These are phyloP conservation scores for Sugiyamaella marilandica DNA, from an alignment of 805 yeast genomes.

Conservation along the genomic window DNA sequence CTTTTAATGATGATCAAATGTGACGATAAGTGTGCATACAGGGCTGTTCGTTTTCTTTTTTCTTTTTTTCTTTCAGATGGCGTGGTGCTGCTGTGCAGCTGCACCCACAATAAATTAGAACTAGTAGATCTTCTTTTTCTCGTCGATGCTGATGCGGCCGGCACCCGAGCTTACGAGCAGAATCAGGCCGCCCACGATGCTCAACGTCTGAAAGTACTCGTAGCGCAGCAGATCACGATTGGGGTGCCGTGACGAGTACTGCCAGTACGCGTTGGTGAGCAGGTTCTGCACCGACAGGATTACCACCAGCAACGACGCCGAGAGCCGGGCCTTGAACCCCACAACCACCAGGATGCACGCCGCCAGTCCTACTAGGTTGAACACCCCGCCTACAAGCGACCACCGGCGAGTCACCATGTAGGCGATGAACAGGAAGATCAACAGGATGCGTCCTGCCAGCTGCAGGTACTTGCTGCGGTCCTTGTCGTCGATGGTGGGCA, in stretches of 20 bases:
- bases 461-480: conserved; percentile 75
- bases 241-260: conserved; percentile 60
- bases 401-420: conserved; percentile 68
- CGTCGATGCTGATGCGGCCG: conserved; percentile 88
- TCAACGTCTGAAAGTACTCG: conserved; percentile 90
- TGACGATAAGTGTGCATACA: no score
- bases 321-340: conserved; percentile 89
- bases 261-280: conserved; percentile 85
- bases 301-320: conserved; percentile 64
- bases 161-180: conserved; percentile 94
- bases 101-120: not conserved
- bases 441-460: conserved; percentile 81
- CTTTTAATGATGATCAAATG: no score
- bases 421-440: conserved; percentile 79
- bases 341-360: conserved; percentile 75
- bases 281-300: conserved; percentile 72
- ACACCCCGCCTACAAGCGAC: conserved; percentile 58
- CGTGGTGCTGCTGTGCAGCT: not conserved
- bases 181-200: conserved; percentile 90
- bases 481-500: conserved; percentile 64
- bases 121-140: conserved; percentile 86
- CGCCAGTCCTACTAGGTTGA: conserved; percentile 63
- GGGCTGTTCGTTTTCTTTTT: no score
- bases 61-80: not conserved
- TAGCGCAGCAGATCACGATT: conserved; percentile 85